phyloP scores from a whole-genome alignment of 805 yeast species.

The Schwanniomyces polymorphus region DNA sequence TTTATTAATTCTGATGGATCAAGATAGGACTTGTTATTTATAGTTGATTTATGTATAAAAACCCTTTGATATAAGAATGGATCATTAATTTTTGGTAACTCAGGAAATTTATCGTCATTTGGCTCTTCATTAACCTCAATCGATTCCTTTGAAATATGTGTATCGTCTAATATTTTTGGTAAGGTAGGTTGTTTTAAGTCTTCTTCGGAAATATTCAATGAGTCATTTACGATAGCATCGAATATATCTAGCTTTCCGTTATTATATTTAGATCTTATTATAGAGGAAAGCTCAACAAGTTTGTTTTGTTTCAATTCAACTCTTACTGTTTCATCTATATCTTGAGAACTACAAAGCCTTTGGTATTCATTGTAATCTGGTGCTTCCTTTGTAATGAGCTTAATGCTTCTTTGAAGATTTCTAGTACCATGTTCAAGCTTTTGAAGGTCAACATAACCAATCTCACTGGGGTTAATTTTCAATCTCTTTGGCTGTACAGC shows the following conservation, averaged over 20 bases:
- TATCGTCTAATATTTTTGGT: not conserved
- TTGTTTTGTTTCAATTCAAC: constrained; percentile 53
- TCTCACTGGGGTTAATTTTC: not conserved
- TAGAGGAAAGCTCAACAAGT: constrained; percentile 59
- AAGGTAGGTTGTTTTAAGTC: constrained; percentile 4
- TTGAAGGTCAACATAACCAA: constrained; percentile 37
- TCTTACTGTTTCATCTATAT: constrained; percentile 42
- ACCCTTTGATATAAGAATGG: constrained; percentile 64
- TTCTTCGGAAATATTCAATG: constrained; percentile 18
- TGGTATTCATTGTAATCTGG: constrained; percentile 50
- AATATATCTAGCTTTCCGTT: constrained; percentile 51
- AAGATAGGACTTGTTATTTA: constrained; percentile 56
- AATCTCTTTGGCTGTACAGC: not conserved
- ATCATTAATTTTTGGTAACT: constrained; percentile 65
- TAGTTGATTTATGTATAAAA: constrained; percentile 76
- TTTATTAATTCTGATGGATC: constrained; percentile 57
- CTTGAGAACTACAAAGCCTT: constrained; percentile 25
- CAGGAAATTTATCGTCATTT: constrained; percentile 42
- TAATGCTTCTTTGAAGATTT: constrained; percentile 50
- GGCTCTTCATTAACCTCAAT: not conserved
- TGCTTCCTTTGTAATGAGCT: constrained; percentile 52
- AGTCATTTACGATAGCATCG: constrained; percentile 52
- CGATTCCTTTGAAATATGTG: not conserved
- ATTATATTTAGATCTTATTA: constrained; percentile 54
- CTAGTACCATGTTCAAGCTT: constrained; percentile 41